Conservation (phyloP, 768 basidiomycete genomes). For the Mycena rebaudengoi region DNA sequence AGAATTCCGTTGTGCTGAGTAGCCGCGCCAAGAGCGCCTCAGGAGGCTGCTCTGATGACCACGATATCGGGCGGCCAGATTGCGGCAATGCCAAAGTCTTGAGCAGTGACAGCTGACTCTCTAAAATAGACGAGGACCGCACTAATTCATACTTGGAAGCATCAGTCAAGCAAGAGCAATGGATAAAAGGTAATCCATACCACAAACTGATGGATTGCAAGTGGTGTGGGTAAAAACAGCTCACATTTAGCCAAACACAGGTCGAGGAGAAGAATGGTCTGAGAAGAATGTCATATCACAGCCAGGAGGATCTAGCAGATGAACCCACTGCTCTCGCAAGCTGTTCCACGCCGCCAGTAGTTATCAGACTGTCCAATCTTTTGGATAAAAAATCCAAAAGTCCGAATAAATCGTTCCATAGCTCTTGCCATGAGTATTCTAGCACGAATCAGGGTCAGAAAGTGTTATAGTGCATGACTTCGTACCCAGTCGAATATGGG, state of each 20-base stretch:
- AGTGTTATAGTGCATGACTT: background rate
- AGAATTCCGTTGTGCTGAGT: conserved; percentile 56
- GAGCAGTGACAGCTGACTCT: conserved; percentile 56
- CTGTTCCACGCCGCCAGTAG: conserved; percentile 60
- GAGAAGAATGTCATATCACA: background rate
- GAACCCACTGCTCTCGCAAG: conserved; percentile 61
- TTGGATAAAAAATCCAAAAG: conserved; percentile 63
- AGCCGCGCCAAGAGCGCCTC: conserved; percentile 51
- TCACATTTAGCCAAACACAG: conserved; percentile 62
- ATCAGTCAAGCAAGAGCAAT: background rate
- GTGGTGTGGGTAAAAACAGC: conserved; percentile 59
- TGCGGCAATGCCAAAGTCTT: conserved; percentile 47
- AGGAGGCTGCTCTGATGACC: conserved; percentile 40
- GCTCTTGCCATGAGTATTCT: conserved; percentile 75
- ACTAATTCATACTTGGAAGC: conserved; percentile 68
- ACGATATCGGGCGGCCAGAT: conserved; percentile 32
- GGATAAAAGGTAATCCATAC: conserved; percentile 48
- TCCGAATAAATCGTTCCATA: conserved; percentile 67
- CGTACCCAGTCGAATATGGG: conserved; percentile 63
- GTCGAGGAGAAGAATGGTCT: conserved; percentile 65
- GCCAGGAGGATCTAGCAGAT: background rate
- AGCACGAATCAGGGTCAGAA: conserved; percentile 4
- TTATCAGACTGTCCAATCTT: conserved; percentile 61
- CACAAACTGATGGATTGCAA: conserved; percentile 65
- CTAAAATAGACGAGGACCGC: conserved; percentile 57